Percentiles rank a stretch among this genome's conserved stretches.
phyloP scores from a whole-genome alignment of 176 grass and related monocot genomes.

The Oropetium thomaeum region DNA sequence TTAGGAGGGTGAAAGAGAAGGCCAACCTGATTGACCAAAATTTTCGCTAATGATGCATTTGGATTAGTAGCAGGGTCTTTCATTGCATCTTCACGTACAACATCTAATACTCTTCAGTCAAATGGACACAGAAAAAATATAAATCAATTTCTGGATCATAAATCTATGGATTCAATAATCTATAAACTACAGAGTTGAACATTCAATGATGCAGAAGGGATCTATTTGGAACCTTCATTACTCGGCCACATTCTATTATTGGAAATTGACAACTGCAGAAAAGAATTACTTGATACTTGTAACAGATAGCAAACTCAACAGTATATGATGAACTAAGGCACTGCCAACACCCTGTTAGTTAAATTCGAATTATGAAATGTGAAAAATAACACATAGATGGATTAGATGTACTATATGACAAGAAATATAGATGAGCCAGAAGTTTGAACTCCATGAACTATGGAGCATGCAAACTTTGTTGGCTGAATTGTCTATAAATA shows the following conservation, averaged over 20 bases:
- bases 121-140: not conserved
- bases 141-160: constrained; percentile 5
- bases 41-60: constrained; percentile 70
- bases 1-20: not conserved
- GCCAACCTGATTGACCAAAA: constrained; percentile 86
- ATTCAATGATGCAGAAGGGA: not conserved
- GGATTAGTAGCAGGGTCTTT: constrained; percentile 65
- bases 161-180: constrained; percentile 1
- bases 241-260: constrained; percentile 5
- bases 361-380: constrained; percentile 3
- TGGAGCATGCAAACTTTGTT: not conserved
- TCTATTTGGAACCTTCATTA: not conserved
- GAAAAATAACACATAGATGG: not conserved
- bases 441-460: not conserved
- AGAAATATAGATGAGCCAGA: not conserved
- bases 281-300: not conserved
- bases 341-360: not conserved
- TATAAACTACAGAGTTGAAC: constrained; percentile 15
- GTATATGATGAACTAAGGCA: not conserved
- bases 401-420: not conserved
- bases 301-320: not conserved
- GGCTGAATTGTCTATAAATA: not conserved
- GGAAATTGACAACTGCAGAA: not conserved
- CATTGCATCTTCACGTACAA: constrained; percentile 63
- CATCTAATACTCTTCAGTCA: constrained; percentile 69